Evolutionary conservation across 208 protist genomes (phyloP).

Genomic region (Leptomonas seymouri): DNA sequence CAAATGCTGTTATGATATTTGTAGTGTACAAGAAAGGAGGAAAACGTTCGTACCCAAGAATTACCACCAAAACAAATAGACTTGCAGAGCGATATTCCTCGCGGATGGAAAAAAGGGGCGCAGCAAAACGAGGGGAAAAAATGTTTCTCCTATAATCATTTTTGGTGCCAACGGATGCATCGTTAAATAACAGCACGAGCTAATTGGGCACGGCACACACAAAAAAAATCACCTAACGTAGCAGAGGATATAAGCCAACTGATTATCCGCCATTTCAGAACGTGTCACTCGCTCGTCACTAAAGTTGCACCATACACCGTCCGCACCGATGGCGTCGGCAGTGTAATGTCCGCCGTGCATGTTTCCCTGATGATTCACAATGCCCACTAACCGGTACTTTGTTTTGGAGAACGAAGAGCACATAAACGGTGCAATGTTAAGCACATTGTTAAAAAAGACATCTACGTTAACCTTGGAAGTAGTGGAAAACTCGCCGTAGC

Average conservation of each 20-base stretch:
- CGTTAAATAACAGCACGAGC: neutral
- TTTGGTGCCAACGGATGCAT: neutral
- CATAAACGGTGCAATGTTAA: conserved; percentile 79
- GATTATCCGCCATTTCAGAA: conserved; percentile 44
- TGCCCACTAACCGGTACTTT: conserved; percentile 75
- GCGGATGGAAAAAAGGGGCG: too few species aligned
- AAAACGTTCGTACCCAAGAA: too few species aligned
- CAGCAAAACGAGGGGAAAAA: too few species aligned
- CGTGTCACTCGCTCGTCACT: conserved; percentile 77
- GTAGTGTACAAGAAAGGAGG: too few species aligned
- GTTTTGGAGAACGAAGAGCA: conserved; percentile 47
- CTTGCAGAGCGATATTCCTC: too few species aligned
- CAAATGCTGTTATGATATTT: too few species aligned
- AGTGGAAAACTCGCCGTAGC: conserved; percentile 77
- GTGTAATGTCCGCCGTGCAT: conserved; percentile 94
- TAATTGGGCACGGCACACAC: conserved; percentile 18
- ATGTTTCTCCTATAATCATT: neutral
- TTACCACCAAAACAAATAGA: too few species aligned
- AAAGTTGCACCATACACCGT: conserved; percentile 84
- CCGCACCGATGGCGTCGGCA: conserved; percentile 50
- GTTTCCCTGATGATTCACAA: conserved; percentile 92
- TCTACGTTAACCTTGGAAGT: conserved; percentile 57
- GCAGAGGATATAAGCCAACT: conserved; percentile 83
- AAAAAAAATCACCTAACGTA: conserved; percentile 47
- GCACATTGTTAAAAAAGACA: conserved; percentile 67